Evolutionary conservation across 2,329 filamentous ascomycete species (phyloP).

Genomic region (Colletotrichum coccodes): DNA sequence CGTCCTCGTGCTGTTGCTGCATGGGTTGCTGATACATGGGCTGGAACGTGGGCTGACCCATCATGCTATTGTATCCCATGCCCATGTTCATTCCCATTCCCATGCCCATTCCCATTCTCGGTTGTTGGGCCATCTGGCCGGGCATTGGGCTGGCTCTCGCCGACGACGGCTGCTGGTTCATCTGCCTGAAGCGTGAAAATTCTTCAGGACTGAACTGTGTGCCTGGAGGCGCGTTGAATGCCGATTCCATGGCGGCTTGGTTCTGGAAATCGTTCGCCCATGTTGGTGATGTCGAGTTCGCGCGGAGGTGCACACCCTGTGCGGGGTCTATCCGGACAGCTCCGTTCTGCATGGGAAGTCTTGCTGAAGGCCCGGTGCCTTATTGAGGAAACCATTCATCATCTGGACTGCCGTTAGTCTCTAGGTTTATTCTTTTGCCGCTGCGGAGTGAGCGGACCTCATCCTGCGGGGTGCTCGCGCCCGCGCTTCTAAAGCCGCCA

Average conservation of each 20-base stretch:
- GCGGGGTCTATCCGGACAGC: conserved; percentile 58
- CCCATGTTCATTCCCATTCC: conserved; percentile 62
- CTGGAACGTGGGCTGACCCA: conserved; percentile 65
- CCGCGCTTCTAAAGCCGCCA: conserved; percentile 81
- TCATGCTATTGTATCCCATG: conserved; percentile 67
- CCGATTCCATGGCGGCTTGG: conserved; percentile 77
- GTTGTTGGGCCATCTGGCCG: conserved; percentile 57
- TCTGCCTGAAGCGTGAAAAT: conserved; percentile 87
- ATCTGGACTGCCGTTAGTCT: conserved; percentile 63
- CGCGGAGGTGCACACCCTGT: conserved; percentile 63
- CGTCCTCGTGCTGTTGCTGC: conserved; percentile 60
- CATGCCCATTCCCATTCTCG: conserved; percentile 54
- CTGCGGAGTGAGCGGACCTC: conserved; percentile 59
- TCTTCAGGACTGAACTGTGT: conserved; percentile 82
- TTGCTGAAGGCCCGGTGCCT: conserved; percentile 69
- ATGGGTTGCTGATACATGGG: conserved; percentile 56
- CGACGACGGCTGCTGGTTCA: conserved; percentile 65
- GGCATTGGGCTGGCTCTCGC: conserved; percentile 70
- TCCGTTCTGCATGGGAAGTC: conserved; percentile 63
- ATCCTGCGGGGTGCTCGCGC: conserved; percentile 77
- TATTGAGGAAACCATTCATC: conserved; percentile 93
- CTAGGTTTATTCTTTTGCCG: neutral
- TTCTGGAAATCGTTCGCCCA: conserved; percentile 64
- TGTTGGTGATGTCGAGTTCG: conserved; percentile 63
- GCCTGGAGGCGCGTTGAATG: conserved; percentile 68